Percentiles rank a stretch among this genome's conserved stretches.
phyloP scores from a whole-genome alignment of 2,329 filamentous ascomycete genomes.

The Hirsutella thompsonii region DNA sequence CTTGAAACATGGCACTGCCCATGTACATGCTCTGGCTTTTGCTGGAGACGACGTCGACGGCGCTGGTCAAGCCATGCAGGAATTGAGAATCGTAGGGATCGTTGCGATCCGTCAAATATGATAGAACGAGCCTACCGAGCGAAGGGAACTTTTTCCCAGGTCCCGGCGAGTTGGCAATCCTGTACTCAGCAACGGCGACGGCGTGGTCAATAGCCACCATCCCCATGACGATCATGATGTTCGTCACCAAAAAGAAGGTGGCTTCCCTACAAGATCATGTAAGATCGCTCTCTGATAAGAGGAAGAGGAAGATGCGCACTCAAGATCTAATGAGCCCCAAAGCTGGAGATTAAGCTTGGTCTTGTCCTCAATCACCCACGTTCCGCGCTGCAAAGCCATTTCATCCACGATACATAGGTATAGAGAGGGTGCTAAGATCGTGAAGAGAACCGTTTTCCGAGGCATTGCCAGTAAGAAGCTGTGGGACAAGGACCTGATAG shows the following conservation, averaged over 20 bases:
- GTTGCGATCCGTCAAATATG: background rate
- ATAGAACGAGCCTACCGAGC: too few relatives aligned
- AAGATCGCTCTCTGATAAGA: background rate
- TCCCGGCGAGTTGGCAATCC: background rate
- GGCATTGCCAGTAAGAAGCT: too few relatives aligned
- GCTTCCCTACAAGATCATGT: constrained; percentile 33
- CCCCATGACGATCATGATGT: constrained; percentile 56
- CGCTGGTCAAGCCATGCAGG: constrained; percentile 24
- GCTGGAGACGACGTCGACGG: constrained; percentile 39
- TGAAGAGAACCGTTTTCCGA: constrained; percentile 28
- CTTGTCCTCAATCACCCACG: constrained; percentile 55
- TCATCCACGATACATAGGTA: constrained; percentile 66
- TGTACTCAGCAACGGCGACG: constrained; percentile 39
- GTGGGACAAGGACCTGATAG: too few relatives aligned
- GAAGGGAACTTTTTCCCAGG: too few relatives aligned
- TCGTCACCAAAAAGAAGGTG: constrained; percentile 59
- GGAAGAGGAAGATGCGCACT: constrained; percentile 18
- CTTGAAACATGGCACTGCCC: constrained; percentile 56
- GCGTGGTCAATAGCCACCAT: constrained; percentile 57
- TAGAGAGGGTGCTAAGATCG: constrained; percentile 50
- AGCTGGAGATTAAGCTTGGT: constrained; percentile 54
- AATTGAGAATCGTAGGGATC: background rate
- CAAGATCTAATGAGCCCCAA: constrained; percentile 55
- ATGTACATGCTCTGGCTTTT: constrained; percentile 67
- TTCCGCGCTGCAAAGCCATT: constrained; percentile 51